Conservation (phyloP, 176 grass and related monocot genomes). For the Triticum monococcum region DNA sequence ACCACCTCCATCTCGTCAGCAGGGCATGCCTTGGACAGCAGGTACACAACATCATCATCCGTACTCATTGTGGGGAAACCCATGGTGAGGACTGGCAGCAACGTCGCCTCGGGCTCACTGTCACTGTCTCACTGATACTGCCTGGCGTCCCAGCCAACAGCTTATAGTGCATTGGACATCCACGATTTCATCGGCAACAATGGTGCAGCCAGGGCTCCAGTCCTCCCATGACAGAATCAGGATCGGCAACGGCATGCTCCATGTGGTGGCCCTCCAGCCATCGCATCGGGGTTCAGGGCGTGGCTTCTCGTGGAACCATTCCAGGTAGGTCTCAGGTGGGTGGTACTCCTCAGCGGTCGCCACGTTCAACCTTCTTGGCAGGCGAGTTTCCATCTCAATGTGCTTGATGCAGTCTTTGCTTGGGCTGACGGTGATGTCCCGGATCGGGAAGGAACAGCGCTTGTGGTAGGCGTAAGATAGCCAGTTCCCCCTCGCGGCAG, state of each 20-base stretch:
- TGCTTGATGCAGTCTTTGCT: background rate
- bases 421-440: background rate
- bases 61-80: background rate
- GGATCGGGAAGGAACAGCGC: background rate
- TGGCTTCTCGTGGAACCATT: background rate
- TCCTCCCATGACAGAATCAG: background rate
- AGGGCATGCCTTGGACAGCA: background rate
- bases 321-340: background rate
- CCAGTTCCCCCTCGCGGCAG: background rate
- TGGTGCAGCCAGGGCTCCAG: background rate
- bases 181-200: background rate
- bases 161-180: too few species aligned
- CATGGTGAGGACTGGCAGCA: background rate
- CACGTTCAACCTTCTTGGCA: background rate
- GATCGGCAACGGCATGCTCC: background rate
- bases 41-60: background rate
- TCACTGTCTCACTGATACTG: background rate
- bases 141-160: background rate
- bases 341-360: background rate
- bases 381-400: background rate
- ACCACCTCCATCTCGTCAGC: background rate
- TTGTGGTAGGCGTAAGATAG: background rate
- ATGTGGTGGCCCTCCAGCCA: background rate
- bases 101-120: background rate
- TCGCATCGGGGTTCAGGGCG: background rate